Base-by-base conservation (phyloP, 1,139 yeast genomes). In the Kodamaea sp. region DNA sequence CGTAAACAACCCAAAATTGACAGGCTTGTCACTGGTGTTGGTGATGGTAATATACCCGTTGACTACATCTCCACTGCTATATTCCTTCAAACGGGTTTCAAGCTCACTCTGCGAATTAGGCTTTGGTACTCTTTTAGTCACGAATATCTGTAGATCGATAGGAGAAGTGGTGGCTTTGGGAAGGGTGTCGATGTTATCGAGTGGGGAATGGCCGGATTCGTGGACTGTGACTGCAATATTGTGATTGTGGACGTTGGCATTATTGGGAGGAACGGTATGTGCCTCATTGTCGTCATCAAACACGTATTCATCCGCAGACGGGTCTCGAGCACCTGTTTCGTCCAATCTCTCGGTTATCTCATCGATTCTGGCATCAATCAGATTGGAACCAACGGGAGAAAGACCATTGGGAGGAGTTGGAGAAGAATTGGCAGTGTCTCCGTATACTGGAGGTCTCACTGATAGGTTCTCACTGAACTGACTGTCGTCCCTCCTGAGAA, bases 401-500 rank as follows among this genome's bases (percentile, higher is more conserved):
- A 51, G 30, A 24, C 34, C 34, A 12, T 15, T 20, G 1, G 60
- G 53, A 2, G 65, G 64, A 0, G 64, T 51, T 8, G 63, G 53
- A 5, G 61, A 51, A 1, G 66, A 51, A 35, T 59, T 57, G 3
- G 47, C 26, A 4, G 60, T 50, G 32, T 64, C 74, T 4, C 67
- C 71, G 42, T 70, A 70, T 3, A 43, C 53, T 1, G 77, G 77
- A 2, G 77, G 76, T 7, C 48, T 42, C 0, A 60, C 60, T 13
- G 56, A 46, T 15, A 63, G 50, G 37, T 66, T 61, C 40, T 70
- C 76, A 34, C 50, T 55, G 38, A 70, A 70, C 44, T 71, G 76
- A 24, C 49, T 48, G 37, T 67, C 72, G 41, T 70, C 72, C 36
- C 82, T 50, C 38, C 72, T 73, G 39, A 78, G 62, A 38, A 79